These are phyloP conservation scores for Pseudogymnoascus verrucosus DNA, from an alignment of 2,329 filamentous ascomycete genomes.

Conservation along the genomic window DNA sequence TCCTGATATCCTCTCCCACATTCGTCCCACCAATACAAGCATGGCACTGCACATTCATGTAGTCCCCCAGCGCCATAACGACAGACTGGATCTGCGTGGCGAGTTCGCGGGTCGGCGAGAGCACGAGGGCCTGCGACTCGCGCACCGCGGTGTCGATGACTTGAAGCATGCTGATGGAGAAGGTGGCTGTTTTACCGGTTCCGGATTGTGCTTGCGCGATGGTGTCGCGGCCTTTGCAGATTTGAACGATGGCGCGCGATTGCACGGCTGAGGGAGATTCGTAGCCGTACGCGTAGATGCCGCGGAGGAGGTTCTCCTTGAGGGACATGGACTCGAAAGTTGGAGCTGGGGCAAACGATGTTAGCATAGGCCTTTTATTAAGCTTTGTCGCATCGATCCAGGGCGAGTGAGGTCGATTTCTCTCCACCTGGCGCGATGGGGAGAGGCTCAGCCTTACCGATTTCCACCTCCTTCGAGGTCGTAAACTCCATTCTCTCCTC, in stretches of 20 bases:
- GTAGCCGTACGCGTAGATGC: constrained; percentile 97
- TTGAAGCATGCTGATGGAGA: constrained; percentile 92
- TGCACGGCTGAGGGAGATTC: constrained; percentile 97
- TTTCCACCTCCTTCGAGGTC: constrained; percentile 83
- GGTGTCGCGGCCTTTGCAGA: constrained; percentile 97
- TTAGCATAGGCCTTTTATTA: neutral
- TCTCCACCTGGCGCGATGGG: neutral
- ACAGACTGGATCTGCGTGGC: constrained; percentile 98
- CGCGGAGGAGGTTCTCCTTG: constrained; percentile 82
- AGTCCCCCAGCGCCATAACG: constrained; percentile 98
- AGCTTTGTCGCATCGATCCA: neutral
- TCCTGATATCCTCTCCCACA: constrained; percentile 94
- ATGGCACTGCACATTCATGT: constrained; percentile 99
- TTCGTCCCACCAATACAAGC: constrained; percentile 98
- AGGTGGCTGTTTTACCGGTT: constrained; percentile 94
- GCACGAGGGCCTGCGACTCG: constrained; percentile 88
- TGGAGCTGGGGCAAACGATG: constrained; percentile 13
- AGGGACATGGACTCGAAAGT: constrained; percentile 8
- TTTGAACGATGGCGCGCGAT: constrained; percentile 94
- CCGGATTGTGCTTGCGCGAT: constrained; percentile 97
- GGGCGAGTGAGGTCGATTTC: neutral
- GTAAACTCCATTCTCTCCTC: constrained; percentile 98
- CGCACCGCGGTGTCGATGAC: constrained; percentile 90
- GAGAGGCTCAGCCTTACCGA: constrained; percentile 1
- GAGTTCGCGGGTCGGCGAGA: constrained; percentile 92